Conservation (phyloP, 176 grass and related monocot genomes). For the Pontederia crassipes region DNA sequence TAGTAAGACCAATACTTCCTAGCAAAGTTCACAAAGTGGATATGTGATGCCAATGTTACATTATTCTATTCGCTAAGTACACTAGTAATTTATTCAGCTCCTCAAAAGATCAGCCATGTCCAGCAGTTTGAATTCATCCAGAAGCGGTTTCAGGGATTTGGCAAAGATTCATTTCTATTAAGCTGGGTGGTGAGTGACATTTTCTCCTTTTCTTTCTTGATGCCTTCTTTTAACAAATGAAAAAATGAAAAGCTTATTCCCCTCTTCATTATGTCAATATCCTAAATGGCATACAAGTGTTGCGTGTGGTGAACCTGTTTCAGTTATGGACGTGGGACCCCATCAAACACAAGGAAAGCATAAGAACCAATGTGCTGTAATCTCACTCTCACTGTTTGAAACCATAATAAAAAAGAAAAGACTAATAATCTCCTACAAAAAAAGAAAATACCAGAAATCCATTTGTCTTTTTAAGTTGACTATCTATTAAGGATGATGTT, state of each 20-base stretch:
- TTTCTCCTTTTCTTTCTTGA: background rate
- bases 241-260: background rate
- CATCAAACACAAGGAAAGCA: no score
- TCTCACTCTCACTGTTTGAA: no score
- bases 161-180: conserved; percentile 11
- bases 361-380: no score
- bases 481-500: no score
- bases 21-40: background rate
- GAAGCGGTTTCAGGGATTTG: conserved; percentile 27
- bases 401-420: no score
- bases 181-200: conserved; percentile 11
- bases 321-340: no score
- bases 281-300: no score
- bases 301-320: no score
- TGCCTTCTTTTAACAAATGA: background rate
- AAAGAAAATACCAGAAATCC: no score
- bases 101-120: conserved; percentile 2
- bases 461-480: no score
- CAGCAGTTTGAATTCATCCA: conserved; percentile 31
- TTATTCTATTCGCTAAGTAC: background rate
- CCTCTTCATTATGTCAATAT: background rate
- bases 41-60: background rate
- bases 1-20: background rate
- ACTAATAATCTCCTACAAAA: no score
- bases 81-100: conserved; percentile 13